phyloP scores from a whole-genome alignment of 352 stramenopile genomes.

The Thraustotheca clavata region DNA sequence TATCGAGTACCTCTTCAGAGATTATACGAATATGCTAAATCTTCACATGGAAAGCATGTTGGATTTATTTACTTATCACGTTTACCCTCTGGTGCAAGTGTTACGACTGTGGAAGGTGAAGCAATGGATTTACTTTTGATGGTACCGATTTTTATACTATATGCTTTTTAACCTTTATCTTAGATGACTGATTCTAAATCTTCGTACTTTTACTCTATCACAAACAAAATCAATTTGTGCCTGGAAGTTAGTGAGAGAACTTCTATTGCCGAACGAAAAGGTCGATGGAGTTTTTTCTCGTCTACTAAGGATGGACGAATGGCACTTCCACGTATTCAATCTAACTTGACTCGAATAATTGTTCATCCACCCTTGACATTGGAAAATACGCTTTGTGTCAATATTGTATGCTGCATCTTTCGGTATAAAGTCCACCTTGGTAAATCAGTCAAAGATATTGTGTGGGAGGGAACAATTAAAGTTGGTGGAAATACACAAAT shows the following conservation, averaged over 20 bases:
- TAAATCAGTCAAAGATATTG: conserved; percentile 4
- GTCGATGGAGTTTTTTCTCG: conserved; percentile 14
- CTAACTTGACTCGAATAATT: conserved; percentile 7
- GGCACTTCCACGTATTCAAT: neutral
- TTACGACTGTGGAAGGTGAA: neutral
- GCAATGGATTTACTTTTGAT: conserved; percentile 14
- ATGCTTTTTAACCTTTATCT: neutral
- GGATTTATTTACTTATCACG: neutral
- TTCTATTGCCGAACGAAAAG: neutral
- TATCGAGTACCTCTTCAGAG: conserved; percentile 12
- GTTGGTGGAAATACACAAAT: neutral
- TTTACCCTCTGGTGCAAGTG: neutral
- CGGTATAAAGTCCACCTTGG: neutral
- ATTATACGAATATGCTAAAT: conserved; percentile 5
- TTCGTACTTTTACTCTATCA: neutral
- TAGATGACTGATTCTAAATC: neutral
- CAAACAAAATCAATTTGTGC: conserved; percentile 6
- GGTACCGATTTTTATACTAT: neutral
- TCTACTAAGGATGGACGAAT: neutral
- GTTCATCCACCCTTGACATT: conserved; percentile 13
- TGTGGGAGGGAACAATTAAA: conserved; percentile 21
- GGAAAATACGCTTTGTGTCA: conserved; percentile 17
- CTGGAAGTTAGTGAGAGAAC: neutral
- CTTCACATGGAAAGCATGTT: conserved; percentile 10
- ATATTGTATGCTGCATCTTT: conserved; percentile 19